Evolutionary conservation across 2,329 filamentous ascomycete species (phyloP).

Genomic region (Neofusicoccum sp.): DNA sequence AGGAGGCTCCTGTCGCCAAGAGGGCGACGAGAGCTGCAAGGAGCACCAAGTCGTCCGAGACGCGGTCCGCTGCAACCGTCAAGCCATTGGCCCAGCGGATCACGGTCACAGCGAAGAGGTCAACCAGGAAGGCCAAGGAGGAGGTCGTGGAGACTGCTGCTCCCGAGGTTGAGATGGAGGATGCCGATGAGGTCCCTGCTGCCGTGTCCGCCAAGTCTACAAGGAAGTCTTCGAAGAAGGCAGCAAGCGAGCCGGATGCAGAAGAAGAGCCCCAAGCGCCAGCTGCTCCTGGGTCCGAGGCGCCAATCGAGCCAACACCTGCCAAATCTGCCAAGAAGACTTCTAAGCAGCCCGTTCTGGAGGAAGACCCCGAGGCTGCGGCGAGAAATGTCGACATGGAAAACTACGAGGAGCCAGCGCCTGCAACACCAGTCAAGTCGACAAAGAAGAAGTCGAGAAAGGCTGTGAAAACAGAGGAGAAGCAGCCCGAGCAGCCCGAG

Average conservation of each 20-base stretch:
- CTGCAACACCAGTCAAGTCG: background rate
- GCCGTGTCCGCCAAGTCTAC: background rate
- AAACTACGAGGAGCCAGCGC: background rate
- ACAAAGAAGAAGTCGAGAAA: background rate
- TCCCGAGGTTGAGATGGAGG: conserved; percentile 3
- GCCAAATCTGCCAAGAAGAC: background rate
- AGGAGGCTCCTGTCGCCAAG: background rate
- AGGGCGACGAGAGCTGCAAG: conserved; percentile 13
- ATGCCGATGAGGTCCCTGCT: background rate
- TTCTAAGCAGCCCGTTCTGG: background rate
- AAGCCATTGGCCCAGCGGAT: conserved; percentile 18
- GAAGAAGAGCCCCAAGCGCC: background rate
- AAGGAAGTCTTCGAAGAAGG: background rate
- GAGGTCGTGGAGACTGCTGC: background rate
- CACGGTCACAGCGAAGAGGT: conserved; percentile 6
- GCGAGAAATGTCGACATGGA: background rate
- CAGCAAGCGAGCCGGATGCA: conserved; percentile 3
- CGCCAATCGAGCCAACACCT: background rate
- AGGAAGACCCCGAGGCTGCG: background rate
- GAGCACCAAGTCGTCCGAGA: conserved; percentile 7
- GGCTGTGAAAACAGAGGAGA: background rate
- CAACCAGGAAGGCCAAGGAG: background rate
- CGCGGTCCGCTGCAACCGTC: background rate
- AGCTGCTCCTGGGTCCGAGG: background rate
- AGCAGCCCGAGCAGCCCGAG: background rate